Conservation (phyloP, 164 flowering plant genomes). For the Euptelea pleiosperma region DNA sequence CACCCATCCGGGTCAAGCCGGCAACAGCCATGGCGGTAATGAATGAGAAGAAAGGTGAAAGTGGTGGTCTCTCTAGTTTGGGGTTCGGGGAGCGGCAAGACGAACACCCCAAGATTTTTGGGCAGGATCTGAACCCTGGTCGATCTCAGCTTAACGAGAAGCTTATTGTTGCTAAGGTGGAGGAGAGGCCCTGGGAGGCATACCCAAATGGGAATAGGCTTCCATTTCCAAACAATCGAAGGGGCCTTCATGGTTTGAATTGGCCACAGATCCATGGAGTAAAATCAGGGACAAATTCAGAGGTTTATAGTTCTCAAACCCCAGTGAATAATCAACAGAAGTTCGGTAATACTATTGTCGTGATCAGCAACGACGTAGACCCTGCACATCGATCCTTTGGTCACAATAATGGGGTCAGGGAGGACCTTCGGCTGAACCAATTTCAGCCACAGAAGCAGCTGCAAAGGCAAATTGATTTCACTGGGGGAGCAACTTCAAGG, state of each 20-base stretch:
- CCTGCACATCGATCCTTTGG: constrained; percentile 9
- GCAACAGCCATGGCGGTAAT: constrained; percentile 17
- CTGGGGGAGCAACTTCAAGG: constrained; percentile 51
- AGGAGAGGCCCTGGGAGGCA: constrained; percentile 47
- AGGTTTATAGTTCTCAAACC: constrained; percentile 30
- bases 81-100: constrained; percentile 33
- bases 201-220: constrained; percentile 40
- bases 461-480: constrained; percentile 70
- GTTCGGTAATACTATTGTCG: constrained; percentile 25
- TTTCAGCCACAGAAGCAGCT: constrained; percentile 53
- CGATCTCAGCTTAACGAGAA: constrained; percentile 51
- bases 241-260: constrained; percentile 36
- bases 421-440: constrained; percentile 37
- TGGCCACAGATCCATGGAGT: constrained; percentile 44
- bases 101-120: constrained; percentile 62
- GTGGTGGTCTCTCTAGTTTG: constrained; percentile 19
- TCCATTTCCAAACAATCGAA: constrained; percentile 36
- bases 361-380: constrained; percentile 12
- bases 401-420: constrained; percentile 37
- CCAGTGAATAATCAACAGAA: constrained; percentile 30
- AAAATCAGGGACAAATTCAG: constrained; percentile 36
- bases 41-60: constrained; percentile 43
- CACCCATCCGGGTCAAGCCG: constrained; percentile 28
- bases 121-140: constrained; percentile 59
- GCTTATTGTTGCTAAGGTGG: constrained; percentile 55